Percentiles rank a stretch among this genome's conserved stretches.
Evolutionary conservation across 2,329 filamentous ascomycete genomes (phyloP).

Genomic region (Sclerotiophoma versabilis): DNA sequence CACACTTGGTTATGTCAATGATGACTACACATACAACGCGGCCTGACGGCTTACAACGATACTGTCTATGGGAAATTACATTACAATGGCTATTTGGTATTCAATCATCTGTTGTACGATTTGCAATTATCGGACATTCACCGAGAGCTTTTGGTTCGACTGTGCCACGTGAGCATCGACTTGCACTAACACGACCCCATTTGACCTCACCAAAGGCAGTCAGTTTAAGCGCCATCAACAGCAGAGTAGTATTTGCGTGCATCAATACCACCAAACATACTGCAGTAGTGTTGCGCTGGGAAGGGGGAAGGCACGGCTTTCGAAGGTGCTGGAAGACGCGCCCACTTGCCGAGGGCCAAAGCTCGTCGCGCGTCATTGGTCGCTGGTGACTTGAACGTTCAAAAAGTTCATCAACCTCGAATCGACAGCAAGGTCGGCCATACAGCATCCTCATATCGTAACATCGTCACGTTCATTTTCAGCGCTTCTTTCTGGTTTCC

Average conservation of each 20-base stretch:
- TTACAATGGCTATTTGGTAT: slow-evolving; percentile 11
- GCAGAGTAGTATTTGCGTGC: no score
- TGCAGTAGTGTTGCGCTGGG: not conserved
- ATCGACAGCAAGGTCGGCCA: slow-evolving; percentile 11
- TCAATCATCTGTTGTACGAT: not conserved
- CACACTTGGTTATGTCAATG: slow-evolving; percentile 10
- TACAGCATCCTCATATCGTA: slow-evolving; percentile 6
- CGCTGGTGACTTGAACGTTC: not conserved
- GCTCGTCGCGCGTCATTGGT: slow-evolving; percentile 30
- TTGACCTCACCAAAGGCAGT: not conserved
- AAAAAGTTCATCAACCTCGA: slow-evolving; percentile 20
- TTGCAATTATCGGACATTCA: not conserved
- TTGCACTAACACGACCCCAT: not conserved
- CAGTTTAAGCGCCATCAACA: not conserved
- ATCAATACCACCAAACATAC: not conserved
- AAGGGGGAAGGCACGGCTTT: slow-evolving; percentile 3
- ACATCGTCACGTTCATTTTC: slow-evolving; percentile 24
- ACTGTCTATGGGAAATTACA: not conserved
- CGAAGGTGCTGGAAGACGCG: slow-evolving; percentile 38
- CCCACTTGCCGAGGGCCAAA: slow-evolving; percentile 25
- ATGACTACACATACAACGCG: slow-evolving; percentile 12
- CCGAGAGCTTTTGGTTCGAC: slow-evolving; percentile 3
- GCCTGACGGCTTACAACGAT: slow-evolving; percentile 6
- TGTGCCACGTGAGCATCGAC: slow-evolving; percentile 1
- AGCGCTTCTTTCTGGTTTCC: not conserved